Conservation (phyloP, 805 yeast genomes). For the Metschnikowia reukaufii region DNA sequence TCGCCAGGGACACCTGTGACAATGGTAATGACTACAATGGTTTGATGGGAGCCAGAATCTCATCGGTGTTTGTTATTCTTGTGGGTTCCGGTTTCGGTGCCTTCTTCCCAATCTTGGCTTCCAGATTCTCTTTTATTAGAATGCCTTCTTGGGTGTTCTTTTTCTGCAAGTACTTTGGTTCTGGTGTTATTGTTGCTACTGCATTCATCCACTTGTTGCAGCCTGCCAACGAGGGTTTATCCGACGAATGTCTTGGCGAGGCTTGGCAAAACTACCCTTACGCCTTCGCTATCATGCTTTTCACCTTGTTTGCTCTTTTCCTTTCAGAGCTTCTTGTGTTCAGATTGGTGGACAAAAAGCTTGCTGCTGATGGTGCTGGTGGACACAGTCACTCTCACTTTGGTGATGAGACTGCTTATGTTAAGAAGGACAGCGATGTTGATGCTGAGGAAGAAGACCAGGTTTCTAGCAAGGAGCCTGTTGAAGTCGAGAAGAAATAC, state of each 20-base stretch:
- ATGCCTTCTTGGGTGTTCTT: conserved; percentile 65
- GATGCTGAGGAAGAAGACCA: conserved; percentile 19
- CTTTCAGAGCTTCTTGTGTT: conserved; percentile 52
- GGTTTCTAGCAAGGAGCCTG: conserved; percentile 15
- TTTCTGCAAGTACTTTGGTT: conserved; percentile 73
- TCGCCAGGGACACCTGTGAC: conserved; percentile 38
- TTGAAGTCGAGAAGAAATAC: conserved; percentile 22
- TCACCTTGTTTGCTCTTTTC: conserved; percentile 52
- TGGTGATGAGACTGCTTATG: conserved; percentile 41
- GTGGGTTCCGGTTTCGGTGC: conserved; percentile 55
- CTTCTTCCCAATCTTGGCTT: conserved; percentile 61
- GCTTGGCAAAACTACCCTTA: conserved; percentile 53
- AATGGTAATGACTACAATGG: conserved; percentile 48
- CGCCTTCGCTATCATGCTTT: conserved; percentile 54
- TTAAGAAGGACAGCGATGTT: conserved; percentile 25
- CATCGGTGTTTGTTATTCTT: conserved; percentile 62
- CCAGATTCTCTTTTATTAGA: conserved; percentile 56
- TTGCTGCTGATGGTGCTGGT: conserved; percentile 23
- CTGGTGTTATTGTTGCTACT: conserved; percentile 82
- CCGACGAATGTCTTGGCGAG: conserved; percentile 61
- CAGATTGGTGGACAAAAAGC: conserved; percentile 42
- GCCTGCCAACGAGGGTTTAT: conserved; percentile 64
- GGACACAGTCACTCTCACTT: conserved; percentile 55
- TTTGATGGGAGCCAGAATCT: conserved; percentile 50
- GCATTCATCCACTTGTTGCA: conserved; percentile 73